Percentiles rank a stretch among this genome's conserved stretches.
Evolutionary conservation across 2,329 filamentous ascomycete genomes (phyloP).

Genomic region (Pestalotiopsis sp.): DNA sequence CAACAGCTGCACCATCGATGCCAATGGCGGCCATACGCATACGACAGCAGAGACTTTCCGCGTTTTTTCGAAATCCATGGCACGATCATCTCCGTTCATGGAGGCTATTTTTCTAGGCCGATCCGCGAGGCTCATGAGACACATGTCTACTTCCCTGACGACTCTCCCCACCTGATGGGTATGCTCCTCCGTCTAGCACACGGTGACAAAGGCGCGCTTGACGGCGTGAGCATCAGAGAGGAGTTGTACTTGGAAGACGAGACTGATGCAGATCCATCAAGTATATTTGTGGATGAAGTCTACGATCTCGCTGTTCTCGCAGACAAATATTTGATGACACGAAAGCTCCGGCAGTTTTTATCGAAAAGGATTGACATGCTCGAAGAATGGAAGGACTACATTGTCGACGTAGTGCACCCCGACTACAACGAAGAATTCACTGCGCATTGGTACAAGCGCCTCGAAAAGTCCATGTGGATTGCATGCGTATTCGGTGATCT

Average conservation of each 20-base stretch:
- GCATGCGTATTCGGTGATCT: background rate
- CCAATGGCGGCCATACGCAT: background rate
- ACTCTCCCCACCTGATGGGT: background rate
- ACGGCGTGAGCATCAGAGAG: accelerated
- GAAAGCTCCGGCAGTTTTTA: background rate
- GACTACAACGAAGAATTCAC: background rate
- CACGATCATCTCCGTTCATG: background rate
- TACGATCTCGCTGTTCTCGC: background rate
- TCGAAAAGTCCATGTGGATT: background rate
- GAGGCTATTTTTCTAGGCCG: background rate
- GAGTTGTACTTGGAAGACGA: too few relatives aligned
- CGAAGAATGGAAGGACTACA: background rate
- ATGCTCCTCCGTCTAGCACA: background rate
- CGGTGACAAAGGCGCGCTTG: background rate
- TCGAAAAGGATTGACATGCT: background rate
- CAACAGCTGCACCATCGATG: background rate
- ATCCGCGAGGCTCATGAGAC: background rate
- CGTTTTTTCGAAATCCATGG: background rate
- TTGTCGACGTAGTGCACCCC: background rate
- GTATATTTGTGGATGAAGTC: background rate
- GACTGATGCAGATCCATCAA: too few relatives aligned
- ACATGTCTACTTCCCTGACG: background rate
- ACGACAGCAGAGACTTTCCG: background rate
- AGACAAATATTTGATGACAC: background rate
- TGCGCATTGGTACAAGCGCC: too few relatives aligned